A percentile compares a stretch with the other conserved stretches of the same genome.
phyloP scores from a whole-genome alignment of 163 green algal genomes.

The Volvox carteri region DNA sequence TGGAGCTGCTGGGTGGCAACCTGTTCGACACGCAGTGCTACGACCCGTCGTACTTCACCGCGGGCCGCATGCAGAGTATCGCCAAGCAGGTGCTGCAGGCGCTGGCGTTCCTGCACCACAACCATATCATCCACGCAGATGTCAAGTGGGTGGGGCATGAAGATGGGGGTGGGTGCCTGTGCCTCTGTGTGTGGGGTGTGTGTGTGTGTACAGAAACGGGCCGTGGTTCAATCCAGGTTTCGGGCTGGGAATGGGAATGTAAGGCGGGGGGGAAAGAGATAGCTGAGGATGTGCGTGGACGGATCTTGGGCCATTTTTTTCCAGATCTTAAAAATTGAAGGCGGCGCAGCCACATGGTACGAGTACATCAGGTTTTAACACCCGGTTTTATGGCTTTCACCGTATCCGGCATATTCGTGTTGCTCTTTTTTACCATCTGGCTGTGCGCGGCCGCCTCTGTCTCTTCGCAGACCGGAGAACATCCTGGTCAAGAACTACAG shows the following conservation, averaged over 20 bases:
- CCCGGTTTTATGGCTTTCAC: too few species aligned
- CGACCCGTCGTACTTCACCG: slow-evolving; percentile 76
- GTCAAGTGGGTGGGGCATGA: slow-evolving; percentile 69
- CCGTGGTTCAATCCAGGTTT: too few species aligned
- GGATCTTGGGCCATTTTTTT: too few species aligned
- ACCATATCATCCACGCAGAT: slow-evolving; percentile 82
- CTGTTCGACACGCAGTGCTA: slow-evolving; percentile 87
- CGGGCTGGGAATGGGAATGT: too few species aligned
- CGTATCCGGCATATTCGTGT: too few species aligned
- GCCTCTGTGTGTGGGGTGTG: background rate
- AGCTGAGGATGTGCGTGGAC: too few species aligned
- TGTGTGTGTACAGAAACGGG: background rate
- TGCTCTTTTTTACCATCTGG: too few species aligned
- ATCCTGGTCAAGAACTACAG: slow-evolving; percentile 77
- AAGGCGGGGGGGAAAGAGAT: too few species aligned
- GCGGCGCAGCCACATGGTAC: too few species aligned
- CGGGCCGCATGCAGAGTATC: slow-evolving; percentile 65
- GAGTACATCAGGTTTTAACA: too few species aligned
- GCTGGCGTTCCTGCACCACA: slow-evolving; percentile 75
- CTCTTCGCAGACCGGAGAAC: slow-evolving; percentile 82
- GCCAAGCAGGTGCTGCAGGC: slow-evolving; percentile 75
- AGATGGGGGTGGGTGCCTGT: background rate
- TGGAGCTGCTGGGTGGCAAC: slow-evolving; percentile 91
- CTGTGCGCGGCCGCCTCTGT: too few species aligned
- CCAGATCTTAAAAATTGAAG: too few species aligned